A percentile compares a stretch with the other conserved stretches of the same genome.
phyloP scores from a whole-genome alignment of 2,329 filamentous ascomycete genomes.

The Raffaelea arxii region DNA sequence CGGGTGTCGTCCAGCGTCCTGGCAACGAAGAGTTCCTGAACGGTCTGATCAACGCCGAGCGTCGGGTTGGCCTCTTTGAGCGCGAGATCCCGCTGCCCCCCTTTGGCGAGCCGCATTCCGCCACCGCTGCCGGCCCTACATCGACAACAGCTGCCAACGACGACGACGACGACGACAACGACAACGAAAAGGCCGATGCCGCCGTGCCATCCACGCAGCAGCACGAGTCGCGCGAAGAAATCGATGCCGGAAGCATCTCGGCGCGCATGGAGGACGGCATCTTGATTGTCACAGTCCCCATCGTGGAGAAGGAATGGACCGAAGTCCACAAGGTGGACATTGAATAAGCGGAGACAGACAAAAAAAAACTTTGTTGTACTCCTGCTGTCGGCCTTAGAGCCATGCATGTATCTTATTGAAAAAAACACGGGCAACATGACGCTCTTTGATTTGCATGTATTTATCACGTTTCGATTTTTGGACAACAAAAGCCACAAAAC shows the following conservation, averaged over 20 bases:
- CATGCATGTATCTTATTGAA: too few relatives aligned
- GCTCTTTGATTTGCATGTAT: too few relatives aligned
- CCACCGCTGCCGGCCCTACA: not conserved
- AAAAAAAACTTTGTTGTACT: too few relatives aligned
- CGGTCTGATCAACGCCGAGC: constrained; percentile 53
- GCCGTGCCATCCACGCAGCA: constrained; percentile 34
- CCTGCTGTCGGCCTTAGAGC: too few relatives aligned
- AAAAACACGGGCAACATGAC: too few relatives aligned
- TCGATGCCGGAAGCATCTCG: constrained; percentile 58
- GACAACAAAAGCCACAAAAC: too few relatives aligned
- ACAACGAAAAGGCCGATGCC: not conserved
- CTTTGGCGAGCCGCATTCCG: not conserved
- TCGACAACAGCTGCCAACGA: not conserved
- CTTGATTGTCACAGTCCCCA: constrained; percentile 66
- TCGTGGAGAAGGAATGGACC: constrained; percentile 57
- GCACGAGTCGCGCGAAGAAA: constrained; percentile 42
- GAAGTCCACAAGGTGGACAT: constrained; percentile 53
- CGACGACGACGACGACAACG: constrained; percentile 28
- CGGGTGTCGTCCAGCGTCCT: constrained; percentile 64
- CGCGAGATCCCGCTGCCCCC: constrained; percentile 54
- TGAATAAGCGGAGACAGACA: constrained; percentile 28
- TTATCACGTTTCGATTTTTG: not conserved
- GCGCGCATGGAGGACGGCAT: constrained; percentile 75
- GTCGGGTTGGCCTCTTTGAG: constrained; percentile 66
- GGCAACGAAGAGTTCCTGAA: constrained; percentile 60